These are phyloP conservation scores for Wickerhamomyces hampshirensis DNA, from an alignment of 805 yeast species.

Conservation along the genomic window DNA sequence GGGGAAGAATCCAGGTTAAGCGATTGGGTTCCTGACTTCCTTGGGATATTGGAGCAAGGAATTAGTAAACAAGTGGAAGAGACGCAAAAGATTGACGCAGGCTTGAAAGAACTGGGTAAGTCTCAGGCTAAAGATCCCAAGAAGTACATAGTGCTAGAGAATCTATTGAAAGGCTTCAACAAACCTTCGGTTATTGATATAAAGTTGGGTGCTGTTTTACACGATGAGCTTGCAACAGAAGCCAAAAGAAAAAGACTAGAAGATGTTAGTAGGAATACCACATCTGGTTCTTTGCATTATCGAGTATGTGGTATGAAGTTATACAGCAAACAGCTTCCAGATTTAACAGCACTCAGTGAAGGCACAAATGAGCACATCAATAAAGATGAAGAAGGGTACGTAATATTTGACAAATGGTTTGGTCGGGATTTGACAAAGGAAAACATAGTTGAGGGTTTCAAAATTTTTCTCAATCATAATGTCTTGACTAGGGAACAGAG, in stretches of 20 bases:
- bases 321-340: slow-evolving; percentile 22
- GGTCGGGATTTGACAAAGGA: slow-evolving; percentile 56
- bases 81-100: slow-evolving; percentile 21
- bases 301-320: slow-evolving; percentile 89
- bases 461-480: slow-evolving; percentile 39
- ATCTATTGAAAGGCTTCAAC: slow-evolving; percentile 54
- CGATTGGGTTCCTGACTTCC: slow-evolving; percentile 60
- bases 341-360: slow-evolving; percentile 8
- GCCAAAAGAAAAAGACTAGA: slow-evolving; percentile 62
- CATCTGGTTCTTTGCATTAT: slow-evolving; percentile 72
- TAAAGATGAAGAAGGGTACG: slow-evolving; percentile 35
- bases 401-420: slow-evolving; percentile 57
- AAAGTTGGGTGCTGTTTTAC: slow-evolving; percentile 68
- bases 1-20: slow-evolving; percentile 30
- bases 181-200: slow-evolving; percentile 78
- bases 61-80: slow-evolving; percentile 26
- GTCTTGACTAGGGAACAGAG: slow-evolving; percentile 28
- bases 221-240: slow-evolving; percentile 53
- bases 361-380: slow-evolving; percentile 12
- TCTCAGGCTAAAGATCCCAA: neutral
- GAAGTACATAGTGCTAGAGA: slow-evolving; percentile 63
- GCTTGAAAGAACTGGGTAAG: slow-evolving; percentile 9
- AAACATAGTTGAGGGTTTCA: slow-evolving; percentile 41
- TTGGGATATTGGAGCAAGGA: slow-evolving; percentile 56
- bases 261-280: slow-evolving; percentile 63